A percentile compares a stretch with the other conserved stretches of the same genome.
Conservation (phyloP, 83 land plant species). For the Thuja plicata region DNA sequence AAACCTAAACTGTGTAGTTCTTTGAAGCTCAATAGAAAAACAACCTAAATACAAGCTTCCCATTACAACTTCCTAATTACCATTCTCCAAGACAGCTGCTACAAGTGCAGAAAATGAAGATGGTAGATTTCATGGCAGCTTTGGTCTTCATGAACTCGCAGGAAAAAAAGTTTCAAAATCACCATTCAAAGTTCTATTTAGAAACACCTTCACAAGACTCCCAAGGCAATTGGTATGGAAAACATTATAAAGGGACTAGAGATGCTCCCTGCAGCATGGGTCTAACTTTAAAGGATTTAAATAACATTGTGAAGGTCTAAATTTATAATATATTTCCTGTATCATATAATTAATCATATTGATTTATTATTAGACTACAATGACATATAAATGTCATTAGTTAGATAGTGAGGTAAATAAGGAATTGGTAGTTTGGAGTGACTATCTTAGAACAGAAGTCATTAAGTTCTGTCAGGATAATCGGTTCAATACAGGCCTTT, state of each 20-base stretch:
- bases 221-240: slow-evolving; percentile 65
- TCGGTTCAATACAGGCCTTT: slow-evolving; percentile 84
- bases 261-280: too few relatives aligned
- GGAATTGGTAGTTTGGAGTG: slow-evolving; percentile 87
- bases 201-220: slow-evolving; percentile 49
- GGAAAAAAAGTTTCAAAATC: slow-evolving; percentile 18
- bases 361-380: background rate
- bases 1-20: too few relatives aligned
- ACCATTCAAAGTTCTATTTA: slow-evolving; percentile 25
- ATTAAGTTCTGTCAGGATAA: too few relatives aligned
- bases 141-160: slow-evolving; percentile 23
- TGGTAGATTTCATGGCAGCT: slow-evolving; percentile 22
- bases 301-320: slow-evolving; percentile 77
- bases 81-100: slow-evolving; percentile 26
- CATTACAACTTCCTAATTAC: background rate
- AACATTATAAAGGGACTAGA: background rate
- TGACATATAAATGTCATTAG: slow-evolving; percentile 28
- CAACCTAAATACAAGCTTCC: too few relatives aligned
- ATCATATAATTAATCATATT: background rate
- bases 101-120: slow-evolving; percentile 33
- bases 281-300: slow-evolving; percentile 78
- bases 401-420: slow-evolving; percentile 65
- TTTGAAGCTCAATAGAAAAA: too few relatives aligned
- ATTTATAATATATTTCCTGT: background rate
- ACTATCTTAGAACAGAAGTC: too few relatives aligned